Evolutionary conservation across 2,329 filamentous ascomycete genomes (phyloP).

Genomic region (Penicillium psychrosexuale): DNA sequence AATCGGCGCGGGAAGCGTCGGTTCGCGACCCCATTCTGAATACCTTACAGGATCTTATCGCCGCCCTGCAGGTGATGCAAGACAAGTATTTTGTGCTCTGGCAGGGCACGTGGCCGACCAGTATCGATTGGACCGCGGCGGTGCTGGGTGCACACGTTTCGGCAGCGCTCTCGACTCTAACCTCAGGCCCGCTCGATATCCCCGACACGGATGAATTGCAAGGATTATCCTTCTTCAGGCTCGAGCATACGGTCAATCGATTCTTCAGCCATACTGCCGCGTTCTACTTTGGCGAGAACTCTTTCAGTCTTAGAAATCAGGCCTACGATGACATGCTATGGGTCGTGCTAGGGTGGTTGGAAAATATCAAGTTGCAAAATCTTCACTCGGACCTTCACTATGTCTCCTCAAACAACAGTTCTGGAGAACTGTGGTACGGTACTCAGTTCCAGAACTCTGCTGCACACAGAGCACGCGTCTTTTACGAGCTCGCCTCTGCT

Average conservation of each 20-base stretch:
- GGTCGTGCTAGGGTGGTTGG: constrained; percentile 90
- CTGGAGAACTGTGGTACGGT: constrained; percentile 64
- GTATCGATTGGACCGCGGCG: constrained; percentile 92
- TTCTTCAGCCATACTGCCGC: constrained; percentile 74
- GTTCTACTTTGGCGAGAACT: constrained; percentile 85
- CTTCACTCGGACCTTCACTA: constrained; percentile 66
- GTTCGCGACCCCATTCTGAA: constrained; percentile 22
- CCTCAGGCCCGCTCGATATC: constrained; percentile 50
- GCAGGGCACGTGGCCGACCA: constrained; percentile 75
- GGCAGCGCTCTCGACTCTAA: constrained; percentile 68
- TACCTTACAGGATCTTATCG: constrained; percentile 48
- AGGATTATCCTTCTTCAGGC: constrained; percentile 43
- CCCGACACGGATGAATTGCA: constrained; percentile 18
- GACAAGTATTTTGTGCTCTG: constrained; percentile 71
- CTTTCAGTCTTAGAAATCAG: constrained; percentile 68
- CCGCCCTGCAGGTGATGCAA: constrained; percentile 73
- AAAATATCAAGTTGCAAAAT: constrained; percentile 72
- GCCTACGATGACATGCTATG: constrained; percentile 94
- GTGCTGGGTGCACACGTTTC: constrained; percentile 78
- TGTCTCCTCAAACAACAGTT: constrained; percentile 21
- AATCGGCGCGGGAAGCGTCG: constrained; percentile 1
- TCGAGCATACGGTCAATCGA: constrained; percentile 76
- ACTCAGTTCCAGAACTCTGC: constrained; percentile 71
- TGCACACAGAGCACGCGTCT: constrained; percentile 76
- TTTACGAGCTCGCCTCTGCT: constrained; percentile 74